phyloP scores from a whole-genome alignment of 2,329 filamentous ascomycete genomes.

The Alternaria brassicae region DNA sequence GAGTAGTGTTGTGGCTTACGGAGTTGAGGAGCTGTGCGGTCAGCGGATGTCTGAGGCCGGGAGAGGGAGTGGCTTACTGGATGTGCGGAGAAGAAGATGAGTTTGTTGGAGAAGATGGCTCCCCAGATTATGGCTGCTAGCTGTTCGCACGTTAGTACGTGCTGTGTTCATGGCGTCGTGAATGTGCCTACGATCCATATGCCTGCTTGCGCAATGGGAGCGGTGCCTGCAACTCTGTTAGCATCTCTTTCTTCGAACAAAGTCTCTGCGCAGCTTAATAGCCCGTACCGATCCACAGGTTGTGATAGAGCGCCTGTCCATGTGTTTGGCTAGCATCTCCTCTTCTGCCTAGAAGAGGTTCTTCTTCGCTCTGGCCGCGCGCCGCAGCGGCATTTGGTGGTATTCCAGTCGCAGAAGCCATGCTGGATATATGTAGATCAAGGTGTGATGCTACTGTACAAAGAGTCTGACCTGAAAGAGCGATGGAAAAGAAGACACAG shows the following conservation, averaged over 20 bases:
- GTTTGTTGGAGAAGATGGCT: constrained; percentile 70
- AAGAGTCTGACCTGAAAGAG: neutral
- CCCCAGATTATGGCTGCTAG: constrained; percentile 80
- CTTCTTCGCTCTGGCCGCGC: constrained; percentile 61
- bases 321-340: constrained; percentile 77
- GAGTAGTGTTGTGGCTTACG: constrained; percentile 32
- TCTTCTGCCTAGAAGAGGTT: constrained; percentile 73
- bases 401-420: constrained; percentile 74
- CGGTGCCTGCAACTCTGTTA: constrained; percentile 69
- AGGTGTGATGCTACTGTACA: neutral
- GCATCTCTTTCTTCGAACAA: neutral
- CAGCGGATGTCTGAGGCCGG: constrained; percentile 3
- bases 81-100: constrained; percentile 88
- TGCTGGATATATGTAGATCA: constrained; percentile 42
- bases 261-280: neutral
- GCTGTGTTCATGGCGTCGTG: constrained; percentile 2
- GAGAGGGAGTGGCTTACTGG: constrained; percentile 64
- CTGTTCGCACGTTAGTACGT: constrained; percentile 44
- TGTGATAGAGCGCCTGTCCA: constrained; percentile 68
- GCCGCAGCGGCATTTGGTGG: constrained; percentile 58
- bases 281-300: constrained; percentile 74
- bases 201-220: constrained; percentile 78
- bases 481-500: neutral
- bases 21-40: constrained; percentile 60
- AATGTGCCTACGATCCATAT: constrained; percentile 67